Conservation (phyloP, 1,284 basidiomycete genomes). For the Marasmius oreades region DNA sequence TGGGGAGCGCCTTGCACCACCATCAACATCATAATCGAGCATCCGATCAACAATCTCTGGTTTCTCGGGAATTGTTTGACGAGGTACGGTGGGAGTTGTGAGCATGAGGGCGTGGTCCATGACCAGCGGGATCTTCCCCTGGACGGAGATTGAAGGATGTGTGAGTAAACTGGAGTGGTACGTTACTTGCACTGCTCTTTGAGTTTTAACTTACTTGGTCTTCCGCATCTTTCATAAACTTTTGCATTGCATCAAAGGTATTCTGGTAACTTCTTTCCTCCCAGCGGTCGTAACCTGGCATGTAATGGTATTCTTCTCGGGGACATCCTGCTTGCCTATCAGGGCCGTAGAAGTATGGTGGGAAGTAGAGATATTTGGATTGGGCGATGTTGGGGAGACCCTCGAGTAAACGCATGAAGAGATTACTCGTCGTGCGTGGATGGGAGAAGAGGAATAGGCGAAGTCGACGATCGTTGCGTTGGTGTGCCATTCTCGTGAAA, state of each 20-base stretch:
- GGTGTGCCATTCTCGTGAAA: too few relatives aligned
- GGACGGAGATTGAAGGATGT: neutral
- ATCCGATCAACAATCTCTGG: neutral
- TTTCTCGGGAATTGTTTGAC: neutral
- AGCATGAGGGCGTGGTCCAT: neutral
- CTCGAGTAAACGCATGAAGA: slow-evolving; percentile 1
- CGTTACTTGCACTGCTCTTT: too few relatives aligned
- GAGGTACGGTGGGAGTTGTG: neutral
- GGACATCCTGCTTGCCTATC: neutral
- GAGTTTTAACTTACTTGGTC: neutral
- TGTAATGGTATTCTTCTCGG: neutral
- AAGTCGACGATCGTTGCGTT: too few relatives aligned
- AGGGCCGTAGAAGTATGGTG: neutral
- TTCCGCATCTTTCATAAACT: neutral
- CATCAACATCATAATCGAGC: neutral
- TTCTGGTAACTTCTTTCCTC: neutral
- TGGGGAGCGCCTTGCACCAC: too few relatives aligned
- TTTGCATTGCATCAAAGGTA: neutral
- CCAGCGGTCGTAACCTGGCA: neutral
- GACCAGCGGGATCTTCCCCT: neutral
- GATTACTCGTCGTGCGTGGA: neutral
- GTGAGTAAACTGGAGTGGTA: too few relatives aligned
- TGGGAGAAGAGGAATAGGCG: slow-evolving; percentile 1
- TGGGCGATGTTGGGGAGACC: neutral
- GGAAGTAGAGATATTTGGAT: neutral